Percentiles rank a stretch among this genome's conserved stretches.
Evolutionary conservation across 257 asterid species (phyloP).

Genomic region (Craterostigma plantagineum): DNA sequence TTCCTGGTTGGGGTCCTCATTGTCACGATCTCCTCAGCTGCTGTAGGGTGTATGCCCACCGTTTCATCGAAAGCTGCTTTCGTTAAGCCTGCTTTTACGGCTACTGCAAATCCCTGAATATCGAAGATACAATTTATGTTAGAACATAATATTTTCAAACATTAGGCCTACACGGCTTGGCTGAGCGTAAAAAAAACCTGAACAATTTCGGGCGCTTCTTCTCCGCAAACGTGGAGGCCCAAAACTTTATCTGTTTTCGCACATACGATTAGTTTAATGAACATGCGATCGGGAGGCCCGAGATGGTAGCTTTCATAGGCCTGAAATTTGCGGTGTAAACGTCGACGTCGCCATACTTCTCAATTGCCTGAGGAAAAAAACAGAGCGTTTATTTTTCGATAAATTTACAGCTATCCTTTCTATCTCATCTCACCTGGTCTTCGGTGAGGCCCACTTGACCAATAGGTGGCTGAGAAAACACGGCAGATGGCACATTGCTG

Average conservation of each 20-base stretch:
- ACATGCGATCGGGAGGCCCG: slow-evolving; percentile 83
- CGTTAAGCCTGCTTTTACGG: slow-evolving; percentile 86
- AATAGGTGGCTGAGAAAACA: slow-evolving; percentile 94
- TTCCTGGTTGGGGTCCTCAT: slow-evolving; percentile 86
- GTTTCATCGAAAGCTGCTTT: slow-evolving; percentile 90
- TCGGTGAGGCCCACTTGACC: slow-evolving; percentile 88
- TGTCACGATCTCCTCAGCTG: slow-evolving; percentile 95
- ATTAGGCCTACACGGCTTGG: too few species aligned
- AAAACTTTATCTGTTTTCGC: slow-evolving; percentile 68
- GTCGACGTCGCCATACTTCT: slow-evolving; percentile 68
- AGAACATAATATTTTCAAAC: not conserved
- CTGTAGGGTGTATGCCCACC: slow-evolving; percentile 85
- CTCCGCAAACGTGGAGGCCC: slow-evolving; percentile 95
- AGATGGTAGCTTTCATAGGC: slow-evolving; percentile 88
- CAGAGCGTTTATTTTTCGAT: too few species aligned
- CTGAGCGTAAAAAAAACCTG: slow-evolving; percentile 38
- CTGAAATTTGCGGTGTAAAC: slow-evolving; percentile 68
- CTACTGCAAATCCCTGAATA: slow-evolving; percentile 81
- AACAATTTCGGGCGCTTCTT: slow-evolving; percentile 76
- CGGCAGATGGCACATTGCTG: slow-evolving; percentile 84
- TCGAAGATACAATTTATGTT: not conserved
- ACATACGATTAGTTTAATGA: slow-evolving; percentile 77
- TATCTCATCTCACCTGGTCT: slow-evolving; percentile 61
- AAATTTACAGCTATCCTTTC: not conserved
- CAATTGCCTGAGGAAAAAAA: slow-evolving; percentile 37